A percentile compares a stretch with the other conserved stretches of the same genome.
These are phyloP conservation scores for Kockovaella imperatae DNA, from an alignment of 768 basidiomycete species.

Conservation along the genomic window DNA sequence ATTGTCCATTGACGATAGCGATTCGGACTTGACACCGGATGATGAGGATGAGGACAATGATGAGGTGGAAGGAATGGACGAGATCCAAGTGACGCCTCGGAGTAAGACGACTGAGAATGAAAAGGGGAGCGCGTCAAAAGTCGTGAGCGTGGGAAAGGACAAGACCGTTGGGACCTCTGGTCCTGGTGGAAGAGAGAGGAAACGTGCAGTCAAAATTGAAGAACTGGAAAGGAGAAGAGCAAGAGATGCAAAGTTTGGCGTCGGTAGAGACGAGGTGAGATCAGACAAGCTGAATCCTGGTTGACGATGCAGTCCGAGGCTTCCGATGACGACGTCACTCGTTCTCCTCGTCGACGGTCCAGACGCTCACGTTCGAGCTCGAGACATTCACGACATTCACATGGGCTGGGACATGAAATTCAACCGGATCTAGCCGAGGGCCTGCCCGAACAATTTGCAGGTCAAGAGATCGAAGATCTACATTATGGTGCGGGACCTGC, in stretches of 20 bases:
- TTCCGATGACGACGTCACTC: neutral
- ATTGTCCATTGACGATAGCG: no score
- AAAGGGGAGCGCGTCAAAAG: neutral
- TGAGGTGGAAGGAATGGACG: no score
- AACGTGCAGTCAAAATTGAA: slow-evolving; percentile 22
- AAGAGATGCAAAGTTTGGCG: slow-evolving; percentile 33
- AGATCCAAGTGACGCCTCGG: no score
- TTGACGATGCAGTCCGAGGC: slow-evolving; percentile 3
- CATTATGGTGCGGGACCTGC: slow-evolving; percentile 27
- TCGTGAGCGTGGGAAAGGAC: neutral
- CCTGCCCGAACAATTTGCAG: slow-evolving; percentile 29
- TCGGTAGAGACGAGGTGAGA: slow-evolving; percentile 7
- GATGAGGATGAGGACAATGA: no score
- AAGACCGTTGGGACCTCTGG: slow-evolving; percentile 12
- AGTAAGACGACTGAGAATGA: slow-evolving; percentile 14
- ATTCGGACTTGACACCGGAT: no score
- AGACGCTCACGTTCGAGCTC: slow-evolving; percentile 7
- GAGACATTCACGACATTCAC: no score
- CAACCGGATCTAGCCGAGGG: slow-evolving; percentile 7
- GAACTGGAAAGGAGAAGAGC: slow-evolving; percentile 30
- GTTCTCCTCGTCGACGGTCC: neutral
- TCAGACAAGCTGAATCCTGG: no score
- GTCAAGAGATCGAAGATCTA: slow-evolving; percentile 39
- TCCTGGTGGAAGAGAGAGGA: slow-evolving; percentile 27
- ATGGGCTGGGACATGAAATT: neutral